Conservation (phyloP, 1,284 basidiomycete species). For the Limonomyces culmigenus region DNA sequence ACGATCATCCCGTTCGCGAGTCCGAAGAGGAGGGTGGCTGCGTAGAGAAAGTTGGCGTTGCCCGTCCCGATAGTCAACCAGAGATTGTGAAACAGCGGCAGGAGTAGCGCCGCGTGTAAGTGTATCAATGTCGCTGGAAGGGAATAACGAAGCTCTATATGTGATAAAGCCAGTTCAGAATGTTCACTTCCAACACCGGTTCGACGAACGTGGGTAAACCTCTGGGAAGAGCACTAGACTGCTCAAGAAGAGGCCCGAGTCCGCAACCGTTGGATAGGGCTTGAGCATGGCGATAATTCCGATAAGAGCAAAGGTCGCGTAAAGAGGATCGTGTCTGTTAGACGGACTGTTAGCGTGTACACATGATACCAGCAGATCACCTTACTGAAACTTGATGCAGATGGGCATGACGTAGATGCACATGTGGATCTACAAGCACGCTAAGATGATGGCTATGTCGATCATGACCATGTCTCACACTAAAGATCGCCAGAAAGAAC, state of each 20-base stretch:
- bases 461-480: conserved; percentile 29
- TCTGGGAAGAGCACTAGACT: conserved; percentile 77
- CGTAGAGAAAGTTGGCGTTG: conserved; percentile 98
- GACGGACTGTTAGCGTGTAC: neutral
- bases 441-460: neutral
- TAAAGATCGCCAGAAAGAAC: conserved; percentile 95
- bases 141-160: conserved; percentile 70
- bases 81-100: conserved; percentile 83
- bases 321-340: conserved; percentile 68
- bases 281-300: conserved; percentile 82
- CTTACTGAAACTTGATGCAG: conserved; percentile 75
- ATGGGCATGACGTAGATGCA: conserved; percentile 75
- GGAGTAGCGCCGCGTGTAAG: conserved; percentile 70
- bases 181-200: neutral
- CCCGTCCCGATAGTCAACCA: conserved; percentile 75
- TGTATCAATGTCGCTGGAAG: conserved; percentile 77
- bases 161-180: neutral
- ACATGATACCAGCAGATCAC: conserved; percentile 4
- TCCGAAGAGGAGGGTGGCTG: conserved; percentile 86
- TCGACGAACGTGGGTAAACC: conserved; percentile 55
- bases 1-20: conserved; percentile 74
- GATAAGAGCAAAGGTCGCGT: conserved; percentile 60
- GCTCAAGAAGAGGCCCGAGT: conserved; percentile 74
- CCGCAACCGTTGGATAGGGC: conserved; percentile 81
- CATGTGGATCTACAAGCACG: conserved; percentile 54